Percentiles rank a stretch among this genome's conserved stretches.
These are phyloP conservation scores for Chaetothyriales sp. DNA, from an alignment of 2,329 filamentous ascomycete genomes.

Conservation along the genomic window DNA sequence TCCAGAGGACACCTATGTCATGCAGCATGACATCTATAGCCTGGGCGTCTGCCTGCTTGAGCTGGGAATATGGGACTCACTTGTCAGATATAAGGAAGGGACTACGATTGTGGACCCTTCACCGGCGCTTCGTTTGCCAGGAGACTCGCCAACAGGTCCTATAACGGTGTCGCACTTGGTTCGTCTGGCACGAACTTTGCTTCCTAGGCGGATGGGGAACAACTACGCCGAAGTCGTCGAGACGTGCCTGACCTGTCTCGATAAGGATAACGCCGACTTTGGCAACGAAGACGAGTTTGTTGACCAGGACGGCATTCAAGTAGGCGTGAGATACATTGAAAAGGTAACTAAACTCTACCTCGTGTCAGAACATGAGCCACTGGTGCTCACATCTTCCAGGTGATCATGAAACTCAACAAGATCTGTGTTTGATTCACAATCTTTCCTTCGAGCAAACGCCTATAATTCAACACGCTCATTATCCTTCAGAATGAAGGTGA, in stretches of 20 bases:
- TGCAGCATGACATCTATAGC: conserved; percentile 44
- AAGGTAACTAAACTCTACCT: conserved; percentile 18
- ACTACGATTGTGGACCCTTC: conserved; percentile 1
- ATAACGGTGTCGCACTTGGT: conserved; percentile 2
- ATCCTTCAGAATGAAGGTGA: too few species aligned
- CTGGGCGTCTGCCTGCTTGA: conserved; percentile 40
- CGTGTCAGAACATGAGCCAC: not conserved
- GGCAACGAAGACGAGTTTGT: conserved; percentile 17
- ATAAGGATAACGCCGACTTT: conserved; percentile 18
- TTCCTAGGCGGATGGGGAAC: conserved; percentile 22
- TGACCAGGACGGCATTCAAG: conserved; percentile 20
- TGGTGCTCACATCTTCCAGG: too few species aligned
- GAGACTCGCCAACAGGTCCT: not conserved
- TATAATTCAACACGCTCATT: too few species aligned
- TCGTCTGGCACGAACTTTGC: conserved; percentile 11
- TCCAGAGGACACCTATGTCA: conserved; percentile 28
- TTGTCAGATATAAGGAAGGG: conserved; percentile 17
- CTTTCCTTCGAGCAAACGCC: too few species aligned
- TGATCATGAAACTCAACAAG: too few species aligned
- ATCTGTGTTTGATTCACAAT: too few species aligned
- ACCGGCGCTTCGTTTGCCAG: not conserved
- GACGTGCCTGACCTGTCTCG: conserved; percentile 21
- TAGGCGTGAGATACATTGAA: conserved; percentile 22
- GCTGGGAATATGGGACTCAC: conserved; percentile 34
- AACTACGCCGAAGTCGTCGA: conserved; percentile 21